These are phyloP conservation scores for Cytospora piceae DNA, from an alignment of 2,329 filamentous ascomycete species.

Conservation along the genomic window DNA sequence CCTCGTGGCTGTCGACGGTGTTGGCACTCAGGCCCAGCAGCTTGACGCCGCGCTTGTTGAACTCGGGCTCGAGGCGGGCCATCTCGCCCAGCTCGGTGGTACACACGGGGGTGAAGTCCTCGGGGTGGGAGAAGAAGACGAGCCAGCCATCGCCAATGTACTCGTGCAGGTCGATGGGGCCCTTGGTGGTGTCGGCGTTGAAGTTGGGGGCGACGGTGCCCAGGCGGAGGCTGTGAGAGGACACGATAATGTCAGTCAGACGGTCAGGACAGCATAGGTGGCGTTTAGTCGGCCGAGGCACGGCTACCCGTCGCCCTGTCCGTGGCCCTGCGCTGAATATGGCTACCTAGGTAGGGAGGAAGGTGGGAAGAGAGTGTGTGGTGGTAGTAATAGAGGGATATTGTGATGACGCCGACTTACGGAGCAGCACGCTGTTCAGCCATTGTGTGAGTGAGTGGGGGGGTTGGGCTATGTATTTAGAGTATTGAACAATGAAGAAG, in stretches of 20 bases:
- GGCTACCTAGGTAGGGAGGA: not conserved
- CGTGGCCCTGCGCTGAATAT: no score
- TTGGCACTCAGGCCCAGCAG: conserved; percentile 91
- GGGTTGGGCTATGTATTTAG: not conserved
- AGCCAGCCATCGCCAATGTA: conserved; percentile 81
- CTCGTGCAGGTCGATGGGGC: conserved; percentile 81
- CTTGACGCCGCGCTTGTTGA: conserved; percentile 84
- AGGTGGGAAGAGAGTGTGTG: not conserved
- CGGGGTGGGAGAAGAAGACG: conserved; percentile 82
- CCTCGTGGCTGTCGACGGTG: conserved; percentile 78
- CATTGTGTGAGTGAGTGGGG: conserved; percentile 39
- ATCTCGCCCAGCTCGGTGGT: conserved; percentile 95
- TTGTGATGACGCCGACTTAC: conserved; percentile 35
- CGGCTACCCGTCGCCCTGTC: no score
- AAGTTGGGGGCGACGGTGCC: conserved; percentile 78
- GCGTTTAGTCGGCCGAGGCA: no score
- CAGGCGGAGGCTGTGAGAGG: conserved; percentile 59
- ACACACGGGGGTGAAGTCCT: conserved; percentile 93
- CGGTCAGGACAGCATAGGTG: not conserved
- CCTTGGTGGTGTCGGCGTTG: conserved; percentile 77
- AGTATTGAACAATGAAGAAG: not conserved
- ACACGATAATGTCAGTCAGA: not conserved
- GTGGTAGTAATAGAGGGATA: not conserved
- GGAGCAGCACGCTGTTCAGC: conserved; percentile 40
- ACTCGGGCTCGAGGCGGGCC: conserved; percentile 85